Conservation (phyloP, 805 yeast species). For the Starmera quercuum region DNA sequence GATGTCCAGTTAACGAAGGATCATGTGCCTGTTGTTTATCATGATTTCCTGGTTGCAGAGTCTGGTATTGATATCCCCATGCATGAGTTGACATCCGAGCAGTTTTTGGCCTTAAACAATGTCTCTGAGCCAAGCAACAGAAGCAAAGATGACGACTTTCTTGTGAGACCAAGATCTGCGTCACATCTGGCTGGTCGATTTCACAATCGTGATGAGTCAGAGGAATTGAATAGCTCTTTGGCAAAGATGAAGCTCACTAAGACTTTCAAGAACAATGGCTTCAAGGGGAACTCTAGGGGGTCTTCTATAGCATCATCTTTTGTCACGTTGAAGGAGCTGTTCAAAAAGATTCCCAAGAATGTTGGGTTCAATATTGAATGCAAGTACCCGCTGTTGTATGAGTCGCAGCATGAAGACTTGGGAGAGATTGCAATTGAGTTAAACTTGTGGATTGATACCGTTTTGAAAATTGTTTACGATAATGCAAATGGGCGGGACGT, state of each 20-base stretch:
- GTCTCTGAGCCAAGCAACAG: conserved; percentile 13
- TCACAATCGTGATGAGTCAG: background rate
- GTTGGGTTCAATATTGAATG: conserved; percentile 95
- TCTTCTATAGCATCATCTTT: conserved; percentile 85
- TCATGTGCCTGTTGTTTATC: conserved; percentile 85
- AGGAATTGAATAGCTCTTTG: conserved; percentile 9
- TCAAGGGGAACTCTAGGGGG: conserved; percentile 91
- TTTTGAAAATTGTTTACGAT: conserved; percentile 72
- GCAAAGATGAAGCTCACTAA: conserved; percentile 80
- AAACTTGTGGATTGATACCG: conserved; percentile 85
- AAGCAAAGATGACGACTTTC: conserved; percentile 20
- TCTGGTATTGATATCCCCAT: conserved; percentile 94
- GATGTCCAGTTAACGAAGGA: conserved; percentile 95
- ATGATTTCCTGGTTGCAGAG: conserved; percentile 90
- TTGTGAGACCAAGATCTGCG: conserved; percentile 20
- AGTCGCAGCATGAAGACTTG: conserved; percentile 82
- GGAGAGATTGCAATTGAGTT: conserved; percentile 78
- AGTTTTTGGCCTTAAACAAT: conserved; percentile 54
- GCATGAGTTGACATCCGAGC: conserved; percentile 87
- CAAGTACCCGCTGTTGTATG: conserved; percentile 93
- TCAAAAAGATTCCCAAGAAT: conserved; percentile 67
- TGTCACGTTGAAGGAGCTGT: conserved; percentile 80
- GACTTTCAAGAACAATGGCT: conserved; percentile 79
- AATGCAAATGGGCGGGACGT: conserved; percentile 75
- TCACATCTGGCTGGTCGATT: conserved; percentile 5